Percentiles rank a stretch among this genome's conserved stretches.
These are phyloP conservation scores for Fusarium armeniacum DNA, from an alignment of 2,329 filamentous ascomycete species.

Conservation along the genomic window DNA sequence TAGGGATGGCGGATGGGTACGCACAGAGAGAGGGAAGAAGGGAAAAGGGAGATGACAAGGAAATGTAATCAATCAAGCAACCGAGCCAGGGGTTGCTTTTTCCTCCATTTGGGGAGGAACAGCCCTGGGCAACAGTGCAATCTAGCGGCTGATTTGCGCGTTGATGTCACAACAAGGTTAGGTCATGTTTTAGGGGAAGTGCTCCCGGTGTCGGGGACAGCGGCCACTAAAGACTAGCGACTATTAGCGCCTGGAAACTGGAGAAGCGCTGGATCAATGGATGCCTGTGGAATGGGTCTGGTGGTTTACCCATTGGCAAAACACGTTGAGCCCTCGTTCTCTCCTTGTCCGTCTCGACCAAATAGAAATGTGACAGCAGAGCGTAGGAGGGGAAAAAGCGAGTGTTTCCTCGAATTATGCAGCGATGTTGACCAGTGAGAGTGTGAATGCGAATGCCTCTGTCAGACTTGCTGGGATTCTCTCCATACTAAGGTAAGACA, in stretches of 20 bases:
- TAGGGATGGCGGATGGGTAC: conserved; percentile 4
- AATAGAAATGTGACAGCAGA: conserved; percentile 38
- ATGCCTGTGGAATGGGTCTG: conserved; percentile 26
- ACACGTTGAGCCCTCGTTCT: conserved; percentile 6
- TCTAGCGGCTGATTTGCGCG: conserved; percentile 28
- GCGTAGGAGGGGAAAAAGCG: conserved; percentile 23
- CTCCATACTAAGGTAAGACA: conserved; percentile 4
- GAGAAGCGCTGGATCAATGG: background rate
- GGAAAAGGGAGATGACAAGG: conserved; percentile 33
- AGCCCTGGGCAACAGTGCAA: conserved; percentile 15
- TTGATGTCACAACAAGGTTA: conserved; percentile 32
- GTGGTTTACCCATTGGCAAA: conserved; percentile 29
- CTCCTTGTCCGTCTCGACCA: conserved; percentile 4
- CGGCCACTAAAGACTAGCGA: conserved; percentile 43
- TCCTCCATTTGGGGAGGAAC: conserved; percentile 19
- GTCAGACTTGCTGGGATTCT: conserved; percentile 27
- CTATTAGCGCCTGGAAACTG: conserved; percentile 32
- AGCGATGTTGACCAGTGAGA: conserved; percentile 25
- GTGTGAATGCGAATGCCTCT: conserved; percentile 3
- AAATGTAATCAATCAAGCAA: conserved; percentile 23
- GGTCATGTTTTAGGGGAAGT: conserved; percentile 23
- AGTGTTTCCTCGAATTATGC: conserved; percentile 16
- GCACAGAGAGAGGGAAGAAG: conserved; percentile 7
- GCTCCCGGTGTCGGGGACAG: conserved; percentile 30
- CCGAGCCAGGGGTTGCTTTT: conserved; percentile 33